These are phyloP conservation scores for Linnemannia elongata DNA, from an alignment of 192 early-diverging fungal species.

Conservation along the genomic window DNA sequence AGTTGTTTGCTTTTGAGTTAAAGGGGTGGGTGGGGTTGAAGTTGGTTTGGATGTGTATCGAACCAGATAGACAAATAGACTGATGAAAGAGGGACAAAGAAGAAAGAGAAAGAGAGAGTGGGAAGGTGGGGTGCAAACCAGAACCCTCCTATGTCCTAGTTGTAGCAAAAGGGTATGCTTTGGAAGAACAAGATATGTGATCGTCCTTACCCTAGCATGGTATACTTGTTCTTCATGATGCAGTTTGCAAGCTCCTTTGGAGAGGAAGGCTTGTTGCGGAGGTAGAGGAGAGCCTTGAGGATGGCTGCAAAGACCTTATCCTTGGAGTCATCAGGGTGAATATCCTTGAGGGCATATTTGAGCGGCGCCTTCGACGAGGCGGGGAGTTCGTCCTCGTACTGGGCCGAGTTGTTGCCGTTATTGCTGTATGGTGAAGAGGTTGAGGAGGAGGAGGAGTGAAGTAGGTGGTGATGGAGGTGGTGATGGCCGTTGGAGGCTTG, in stretches of 20 bases:
- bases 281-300: slow-evolving; percentile 81
- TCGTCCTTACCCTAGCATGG: slow-evolving; percentile 77
- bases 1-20: background rate
- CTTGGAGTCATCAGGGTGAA: slow-evolving; percentile 84
- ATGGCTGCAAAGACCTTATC: slow-evolving; percentile 93
- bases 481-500: slow-evolving; percentile 20
- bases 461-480: slow-evolving; percentile 15
- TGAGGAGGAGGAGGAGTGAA: background rate
- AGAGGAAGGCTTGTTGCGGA: slow-evolving; percentile 83
- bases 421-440: background rate
- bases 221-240: slow-evolving; percentile 84
- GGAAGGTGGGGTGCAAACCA: background rate
- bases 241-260: slow-evolving; percentile 85
- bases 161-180: background rate
- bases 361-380: slow-evolving; percentile 44
- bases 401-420: slow-evolving; percentile 7
- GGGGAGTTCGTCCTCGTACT: slow-evolving; percentile 47
- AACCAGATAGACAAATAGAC: background rate
- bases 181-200: slow-evolving; percentile 8
- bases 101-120: background rate
- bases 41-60: background rate
- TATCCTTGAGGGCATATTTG: slow-evolving; percentile 56
- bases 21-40: slow-evolving; percentile 22
- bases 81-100: background rate
- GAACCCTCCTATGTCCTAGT: background rate